phyloP scores from a whole-genome alignment of 306 rosid species.

The Canavalia gladiata region DNA sequence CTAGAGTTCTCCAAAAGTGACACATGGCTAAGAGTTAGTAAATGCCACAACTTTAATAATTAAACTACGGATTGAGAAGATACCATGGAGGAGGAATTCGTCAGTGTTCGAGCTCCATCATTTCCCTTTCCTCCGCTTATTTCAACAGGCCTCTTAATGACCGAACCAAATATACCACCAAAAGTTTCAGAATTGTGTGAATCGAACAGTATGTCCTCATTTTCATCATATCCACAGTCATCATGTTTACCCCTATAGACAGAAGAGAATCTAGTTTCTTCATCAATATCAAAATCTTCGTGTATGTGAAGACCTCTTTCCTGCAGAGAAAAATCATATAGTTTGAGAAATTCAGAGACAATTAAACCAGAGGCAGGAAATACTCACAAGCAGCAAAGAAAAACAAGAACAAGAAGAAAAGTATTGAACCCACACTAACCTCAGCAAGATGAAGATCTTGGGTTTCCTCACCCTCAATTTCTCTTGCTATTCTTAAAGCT shows the following conservation, averaged over 20 bases:
- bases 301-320: slow-evolving; percentile 79
- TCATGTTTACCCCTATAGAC: slow-evolving; percentile 80
- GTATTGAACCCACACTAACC: slow-evolving; percentile 62
- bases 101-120: slow-evolving; percentile 57
- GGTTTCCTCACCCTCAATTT: slow-evolving; percentile 97
- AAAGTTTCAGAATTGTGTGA: slow-evolving; percentile 78
- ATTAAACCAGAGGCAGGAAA: background rate
- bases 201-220: slow-evolving; percentile 68
- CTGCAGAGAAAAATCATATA: slow-evolving; percentile 57
- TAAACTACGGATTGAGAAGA: slow-evolving; percentile 40
- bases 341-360: slow-evolving; percentile 27
- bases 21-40: slow-evolving; percentile 9
- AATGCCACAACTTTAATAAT: slow-evolving; percentile 22
- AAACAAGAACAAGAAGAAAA: slow-evolving; percentile 7
- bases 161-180: slow-evolving; percentile 63
- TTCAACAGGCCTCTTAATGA: slow-evolving; percentile 55
- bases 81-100: slow-evolving; percentile 69
- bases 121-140: slow-evolving; percentile 60
- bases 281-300: slow-evolving; percentile 79
- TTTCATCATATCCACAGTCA: slow-evolving; percentile 74
- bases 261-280: slow-evolving; percentile 94
- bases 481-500: slow-evolving; percentile 87
- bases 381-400: slow-evolving; percentile 24
- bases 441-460: slow-evolving; percentile 92
- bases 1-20: background rate